Base-by-base conservation (phyloP, 768 basidiomycete genomes). In the Hypholoma sublateritium region DNA sequence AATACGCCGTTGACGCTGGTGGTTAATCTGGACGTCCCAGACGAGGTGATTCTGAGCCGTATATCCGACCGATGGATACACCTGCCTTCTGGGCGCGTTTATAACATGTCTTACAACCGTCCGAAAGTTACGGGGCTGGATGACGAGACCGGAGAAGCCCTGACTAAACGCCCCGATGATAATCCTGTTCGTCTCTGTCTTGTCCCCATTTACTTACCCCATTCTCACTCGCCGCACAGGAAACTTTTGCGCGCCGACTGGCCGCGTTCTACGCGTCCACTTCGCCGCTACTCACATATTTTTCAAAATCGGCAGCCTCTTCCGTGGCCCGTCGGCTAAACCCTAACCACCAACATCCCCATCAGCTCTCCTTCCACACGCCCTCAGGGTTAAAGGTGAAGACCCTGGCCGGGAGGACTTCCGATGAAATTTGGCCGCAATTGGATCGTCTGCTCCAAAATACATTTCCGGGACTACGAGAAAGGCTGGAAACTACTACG, bases 11-110 rank as follows among this genome's bases (percentile, higher is more conserved):
- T 96, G 57, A 92, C 86, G 56, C 78, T 96, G 43, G 81, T 96
- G 37, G 85, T 94, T 53, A 92, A 93, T 69, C 77, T 97, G 25
- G 88, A 93, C 60, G 92, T 97, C n/a, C 81, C 92, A 1, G 93
- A 96, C 67, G 79, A 89, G 56, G 80, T 93, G 50, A 95, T 96
- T 66, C 77, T 95, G 17, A 78, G 82, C 57, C 88, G 94, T 49
- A 95, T 96, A 63, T 88, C 89, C 12, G 93, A 95, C 67, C 87
- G 94, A 39, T 95, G 88, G 89, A 81, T 95, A 21, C 94, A 96
- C 68, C 77, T 88, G 13, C 84, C 91, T 6, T 95, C 93, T 0
- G 94, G 94, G 14, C 82, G 94, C 12, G 87, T 95, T 12, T 97
- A 97, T 77, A 96, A 95, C 71, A 78, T 86, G 70, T 86, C 87